phyloP scores from a whole-genome alignment of 345 rosid genomes.

The Chamaenerion angustifolium region DNA sequence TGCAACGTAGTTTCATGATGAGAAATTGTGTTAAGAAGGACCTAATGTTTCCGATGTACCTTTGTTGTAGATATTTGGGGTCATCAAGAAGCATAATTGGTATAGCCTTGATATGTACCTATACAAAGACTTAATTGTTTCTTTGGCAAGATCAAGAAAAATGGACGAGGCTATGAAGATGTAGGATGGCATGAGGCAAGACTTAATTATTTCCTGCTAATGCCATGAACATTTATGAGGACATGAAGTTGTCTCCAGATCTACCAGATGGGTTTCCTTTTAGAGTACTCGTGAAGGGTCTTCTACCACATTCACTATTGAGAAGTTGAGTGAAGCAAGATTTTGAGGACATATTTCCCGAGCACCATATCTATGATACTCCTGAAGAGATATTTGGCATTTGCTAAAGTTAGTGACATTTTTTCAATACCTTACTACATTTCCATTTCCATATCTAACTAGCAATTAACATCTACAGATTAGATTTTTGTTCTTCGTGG shows the following conservation, averaged over 20 bases:
- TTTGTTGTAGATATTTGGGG: constrained; percentile 46
- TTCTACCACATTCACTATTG: constrained; percentile 71
- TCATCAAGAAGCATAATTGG: constrained; percentile 75
- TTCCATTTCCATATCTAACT: neutral
- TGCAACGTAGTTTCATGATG: too few relatives aligned
- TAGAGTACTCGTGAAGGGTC: constrained; percentile 79
- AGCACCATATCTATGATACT: constrained; percentile 76
- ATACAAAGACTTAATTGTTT: constrained; percentile 74
- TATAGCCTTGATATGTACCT: constrained; percentile 63
- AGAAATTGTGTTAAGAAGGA: too few relatives aligned
- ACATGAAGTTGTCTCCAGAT: constrained; percentile 84
- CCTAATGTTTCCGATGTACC: neutral
- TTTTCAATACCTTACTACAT: neutral
- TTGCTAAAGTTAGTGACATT: constrained; percentile 25
- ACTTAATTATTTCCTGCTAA: constrained; percentile 84
- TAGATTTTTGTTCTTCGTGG: neutral
- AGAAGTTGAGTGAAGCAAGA: constrained; percentile 46
- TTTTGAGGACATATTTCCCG: constrained; percentile 75
- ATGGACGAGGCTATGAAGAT: constrained; percentile 72
- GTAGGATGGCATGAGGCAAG: constrained; percentile 70
- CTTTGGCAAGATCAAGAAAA: constrained; percentile 45
- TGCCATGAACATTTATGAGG: constrained; percentile 90
- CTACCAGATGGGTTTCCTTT: constrained; percentile 86
- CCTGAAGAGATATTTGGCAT: constrained; percentile 83
- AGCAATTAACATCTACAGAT: constrained; percentile 1